A percentile compares a stretch with the other conserved stretches of the same genome.
These are phyloP conservation scores for Pichia terricola DNA, from an alignment of 1,139 yeast species.

Conservation along the genomic window DNA sequence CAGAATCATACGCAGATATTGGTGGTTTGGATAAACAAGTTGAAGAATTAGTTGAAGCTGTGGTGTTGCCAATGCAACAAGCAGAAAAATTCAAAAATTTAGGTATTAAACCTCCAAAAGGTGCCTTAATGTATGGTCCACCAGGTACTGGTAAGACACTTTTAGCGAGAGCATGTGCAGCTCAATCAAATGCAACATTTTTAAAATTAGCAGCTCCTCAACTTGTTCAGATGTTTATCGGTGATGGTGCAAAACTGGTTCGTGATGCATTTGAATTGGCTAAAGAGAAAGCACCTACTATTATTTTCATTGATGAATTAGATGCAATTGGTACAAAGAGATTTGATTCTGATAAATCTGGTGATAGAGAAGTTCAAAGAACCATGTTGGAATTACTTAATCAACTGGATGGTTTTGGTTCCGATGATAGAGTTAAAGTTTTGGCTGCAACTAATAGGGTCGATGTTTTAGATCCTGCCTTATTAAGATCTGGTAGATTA, in stretches of 20 bases:
- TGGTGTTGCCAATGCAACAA: slow-evolving; percentile 96
- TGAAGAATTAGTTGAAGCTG: slow-evolving; percentile 96
- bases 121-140: slow-evolving; percentile 98
- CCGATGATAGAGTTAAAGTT: slow-evolving; percentile 94
- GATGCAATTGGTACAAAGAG: slow-evolving; percentile 99
- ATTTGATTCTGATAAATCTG: slow-evolving; percentile 93
- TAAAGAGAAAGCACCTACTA: slow-evolving; percentile 96
- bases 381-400: slow-evolving; percentile 96
- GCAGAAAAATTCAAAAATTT: slow-evolving; percentile 89
- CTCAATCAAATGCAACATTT: slow-evolving; percentile 97
- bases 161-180: slow-evolving; percentile 98
- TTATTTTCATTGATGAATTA: slow-evolving; percentile 92
- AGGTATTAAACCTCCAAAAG: slow-evolving; percentile 96
- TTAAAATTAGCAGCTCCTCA: slow-evolving; percentile 97
- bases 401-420: slow-evolving; percentile 97
- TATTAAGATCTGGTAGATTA: slow-evolving; percentile 92
- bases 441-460: slow-evolving; percentile 98
- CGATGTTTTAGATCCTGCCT: slow-evolving; percentile 94
- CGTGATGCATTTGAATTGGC: slow-evolving; percentile 99
- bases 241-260: slow-evolving; percentile 97
- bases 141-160: slow-evolving; percentile 99
- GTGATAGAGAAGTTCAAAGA: slow-evolving; percentile 98
- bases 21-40: slow-evolving; percentile 98
- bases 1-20: slow-evolving; percentile 92
- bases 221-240: slow-evolving; percentile 97